Evolutionary conservation across 139 green algal genomes (phyloP).

Genomic region (Chlorokybus atmophyticus): DNA sequence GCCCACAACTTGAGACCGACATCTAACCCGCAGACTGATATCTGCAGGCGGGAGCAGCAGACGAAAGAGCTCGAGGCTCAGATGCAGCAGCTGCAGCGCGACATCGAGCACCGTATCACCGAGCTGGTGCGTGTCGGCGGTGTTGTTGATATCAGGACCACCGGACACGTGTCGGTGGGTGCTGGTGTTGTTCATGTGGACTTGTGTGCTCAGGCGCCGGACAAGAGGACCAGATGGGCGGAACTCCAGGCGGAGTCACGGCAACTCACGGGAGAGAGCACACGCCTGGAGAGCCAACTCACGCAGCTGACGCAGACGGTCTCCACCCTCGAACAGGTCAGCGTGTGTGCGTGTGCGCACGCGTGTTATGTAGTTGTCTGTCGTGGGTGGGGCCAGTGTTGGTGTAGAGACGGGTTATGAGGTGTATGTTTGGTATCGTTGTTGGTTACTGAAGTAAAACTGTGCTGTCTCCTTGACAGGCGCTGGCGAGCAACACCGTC

Average conservation of each 20-base stretch:
- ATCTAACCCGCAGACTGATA: not conserved
- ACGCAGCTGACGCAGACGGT: conserved; percentile 17
- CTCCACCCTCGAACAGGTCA: conserved; percentile 27
- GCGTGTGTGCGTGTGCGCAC: conserved; percentile 7
- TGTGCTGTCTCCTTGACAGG: conserved; percentile 10
- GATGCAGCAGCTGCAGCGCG: not conserved
- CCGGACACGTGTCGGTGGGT: not conserved
- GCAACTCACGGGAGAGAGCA: conserved; percentile 8
- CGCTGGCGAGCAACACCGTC: conserved; percentile 43
- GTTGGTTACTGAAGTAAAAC: too few species aligned
- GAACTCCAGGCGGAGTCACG: conserved; percentile 27
- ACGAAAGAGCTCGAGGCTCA: conserved; percentile 35
- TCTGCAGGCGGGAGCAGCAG: conserved; percentile 23
- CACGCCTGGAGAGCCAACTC: conserved; percentile 35
- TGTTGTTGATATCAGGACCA: not conserved
- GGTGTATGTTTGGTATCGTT: too few species aligned
- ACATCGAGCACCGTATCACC: conserved; percentile 2
- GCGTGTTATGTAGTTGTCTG: too few species aligned
- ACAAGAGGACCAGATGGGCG: conserved; percentile 38
- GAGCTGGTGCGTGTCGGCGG: not conserved
- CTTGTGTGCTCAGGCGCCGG: conserved; percentile 34
- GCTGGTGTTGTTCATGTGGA: not conserved
- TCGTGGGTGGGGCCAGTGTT: too few species aligned
- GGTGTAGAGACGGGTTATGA: too few species aligned
- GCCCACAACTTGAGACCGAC: not conserved